A percentile compares a stretch with the other conserved stretches of the same genome.
These are phyloP conservation scores for Paraconiothyrium sp. DNA, from an alignment of 2,329 filamentous ascomycete species.

Conservation along the genomic window DNA sequence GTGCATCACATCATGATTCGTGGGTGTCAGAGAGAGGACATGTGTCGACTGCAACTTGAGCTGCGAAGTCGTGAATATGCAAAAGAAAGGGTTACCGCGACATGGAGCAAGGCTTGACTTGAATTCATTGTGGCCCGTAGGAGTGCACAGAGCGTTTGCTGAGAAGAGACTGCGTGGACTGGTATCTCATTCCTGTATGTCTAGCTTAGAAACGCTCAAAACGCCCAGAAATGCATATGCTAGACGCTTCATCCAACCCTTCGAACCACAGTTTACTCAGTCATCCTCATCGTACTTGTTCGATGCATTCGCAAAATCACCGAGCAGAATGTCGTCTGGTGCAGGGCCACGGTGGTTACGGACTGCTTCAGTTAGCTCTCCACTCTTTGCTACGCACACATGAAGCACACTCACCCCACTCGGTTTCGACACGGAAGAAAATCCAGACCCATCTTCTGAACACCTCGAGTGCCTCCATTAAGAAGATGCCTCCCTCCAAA, in stretches of 20 bases:
- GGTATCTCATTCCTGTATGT: slow-evolving; percentile 2
- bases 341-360: slow-evolving; percentile 64
- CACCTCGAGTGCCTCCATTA: slow-evolving; percentile 88
- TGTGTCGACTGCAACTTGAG: no score
- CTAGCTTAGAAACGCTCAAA: slow-evolving; percentile 11
- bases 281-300: slow-evolving; percentile 70
- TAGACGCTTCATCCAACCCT: slow-evolving; percentile 7
- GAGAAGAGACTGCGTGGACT: not conserved
- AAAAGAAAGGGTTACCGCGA: no score
- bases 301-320: slow-evolving; percentile 63
- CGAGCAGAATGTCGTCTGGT: slow-evolving; percentile 77
- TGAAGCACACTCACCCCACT: slow-evolving; percentile 72
- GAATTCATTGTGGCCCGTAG: no score
- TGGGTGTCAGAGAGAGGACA: no score
- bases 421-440: slow-evolving; percentile 93
- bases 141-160: no score
- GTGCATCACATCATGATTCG: no score
- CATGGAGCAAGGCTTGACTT: no score
- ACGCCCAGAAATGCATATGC: slow-evolving; percentile 15
- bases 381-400: not conserved
- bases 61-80: no score
- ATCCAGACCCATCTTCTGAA: slow-evolving; percentile 95
- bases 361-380: slow-evolving; percentile 49
- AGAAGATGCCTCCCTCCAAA: slow-evolving; percentile 86
- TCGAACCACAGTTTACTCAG: slow-evolving; percentile 16